These are phyloP conservation scores for Physaria fendleri DNA, from an alignment of 345 rosid genomes.

Conservation along the genomic window DNA sequence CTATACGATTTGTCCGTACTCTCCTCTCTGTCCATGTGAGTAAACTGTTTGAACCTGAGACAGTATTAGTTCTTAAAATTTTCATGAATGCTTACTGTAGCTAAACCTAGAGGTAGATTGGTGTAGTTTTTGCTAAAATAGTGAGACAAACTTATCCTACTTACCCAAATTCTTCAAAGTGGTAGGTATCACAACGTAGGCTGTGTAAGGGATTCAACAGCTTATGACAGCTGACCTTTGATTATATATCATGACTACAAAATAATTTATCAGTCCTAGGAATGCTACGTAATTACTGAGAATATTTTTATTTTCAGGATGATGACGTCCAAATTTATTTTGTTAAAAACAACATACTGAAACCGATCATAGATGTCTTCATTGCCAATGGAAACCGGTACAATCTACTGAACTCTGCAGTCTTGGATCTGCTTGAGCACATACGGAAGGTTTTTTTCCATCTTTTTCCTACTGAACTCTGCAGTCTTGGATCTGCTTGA, in stretches of 20 bases:
- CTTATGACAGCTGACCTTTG: not conserved
- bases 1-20: conserved; percentile 88
- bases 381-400: conserved; percentile 83
- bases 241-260: not conserved
- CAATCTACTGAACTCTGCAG: conserved; percentile 85
- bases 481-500: conserved; percentile 90
- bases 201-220: not conserved
- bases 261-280: not conserved
- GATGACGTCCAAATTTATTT: conserved; percentile 73
- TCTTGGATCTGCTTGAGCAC: conserved; percentile 86
- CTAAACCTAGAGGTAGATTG: not conserved
- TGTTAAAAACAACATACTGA: conserved; percentile 78
- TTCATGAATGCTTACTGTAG: conserved; percentile 1
- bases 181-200: not conserved
- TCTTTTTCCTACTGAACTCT: conserved; percentile 57
- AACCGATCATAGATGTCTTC: conserved; percentile 81
- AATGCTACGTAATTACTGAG: not conserved
- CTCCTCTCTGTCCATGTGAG: conserved; percentile 81
- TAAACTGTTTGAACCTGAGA: conserved; percentile 13
- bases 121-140: conserved; percentile 6
- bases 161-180: not conserved
- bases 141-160: not conserved
- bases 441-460: conserved; percentile 62
- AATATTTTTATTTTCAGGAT: conserved; percentile 51
- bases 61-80: not conserved